phyloP scores from a whole-genome alignment of 1,284 basidiomycete species.

The Rhodotorula sp. region DNA sequence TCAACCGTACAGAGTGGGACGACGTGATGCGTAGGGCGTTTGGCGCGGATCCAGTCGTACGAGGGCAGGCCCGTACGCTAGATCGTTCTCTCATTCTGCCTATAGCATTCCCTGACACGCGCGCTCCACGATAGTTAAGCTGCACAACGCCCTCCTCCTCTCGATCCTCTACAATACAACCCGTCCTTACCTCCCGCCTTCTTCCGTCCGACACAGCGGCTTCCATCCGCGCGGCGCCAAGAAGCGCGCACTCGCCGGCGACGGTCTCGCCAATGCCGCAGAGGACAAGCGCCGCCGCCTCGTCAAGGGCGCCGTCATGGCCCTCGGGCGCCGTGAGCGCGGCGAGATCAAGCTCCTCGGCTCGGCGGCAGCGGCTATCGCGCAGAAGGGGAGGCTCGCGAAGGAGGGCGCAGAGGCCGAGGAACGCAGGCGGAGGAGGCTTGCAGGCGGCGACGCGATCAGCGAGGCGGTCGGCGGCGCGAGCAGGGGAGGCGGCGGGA shows the following conservation, averaged over 20 bases:
- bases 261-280: neutral
- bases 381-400: neutral
- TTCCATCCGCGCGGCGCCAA: constrained; percentile 43
- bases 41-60: constrained; percentile 26
- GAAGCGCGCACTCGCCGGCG: constrained; percentile 22
- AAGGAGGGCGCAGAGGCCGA: constrained; percentile 12
- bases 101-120: neutral
- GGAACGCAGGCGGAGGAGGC: constrained; percentile 44
- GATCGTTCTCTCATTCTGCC: rapidly evolving
- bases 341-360: constrained; percentile 41
- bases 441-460: constrained; percentile 42
- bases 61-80: constrained; percentile 3
- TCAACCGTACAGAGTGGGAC: constrained; percentile 52
- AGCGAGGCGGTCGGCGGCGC: constrained; percentile 42
- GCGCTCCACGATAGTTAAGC: constrained; percentile 46
- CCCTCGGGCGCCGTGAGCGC: constrained; percentile 43
- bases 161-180: constrained; percentile 54
- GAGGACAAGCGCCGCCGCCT: constrained; percentile 33
- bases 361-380: neutral
- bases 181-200: constrained; percentile 39
- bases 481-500: constrained; percentile 1
- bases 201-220: constrained; percentile 43
- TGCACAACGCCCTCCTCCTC: constrained; percentile 54
- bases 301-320: constrained; percentile 41
- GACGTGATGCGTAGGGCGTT: constrained; percentile 45